phyloP scores from a whole-genome alignment of 768 basidiomycete genomes.

The Candolleomyces aberdarensis region DNA sequence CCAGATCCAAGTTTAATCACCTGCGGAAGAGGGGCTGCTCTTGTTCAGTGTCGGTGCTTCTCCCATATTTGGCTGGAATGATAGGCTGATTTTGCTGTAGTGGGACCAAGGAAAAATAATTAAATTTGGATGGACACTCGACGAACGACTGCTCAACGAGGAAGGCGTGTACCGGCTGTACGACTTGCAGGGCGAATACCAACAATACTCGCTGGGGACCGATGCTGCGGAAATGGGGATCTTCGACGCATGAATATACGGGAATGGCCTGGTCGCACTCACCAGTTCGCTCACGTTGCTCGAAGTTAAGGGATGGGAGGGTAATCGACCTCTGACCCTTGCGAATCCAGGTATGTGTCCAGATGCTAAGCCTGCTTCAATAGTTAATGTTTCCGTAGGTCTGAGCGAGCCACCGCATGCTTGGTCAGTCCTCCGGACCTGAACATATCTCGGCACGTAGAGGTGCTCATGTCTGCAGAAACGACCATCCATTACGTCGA shows the following conservation, averaged over 20 bases:
- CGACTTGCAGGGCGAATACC: constrained; percentile 37
- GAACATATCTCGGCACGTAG: too few species aligned
- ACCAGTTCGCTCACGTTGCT: constrained; percentile 72
- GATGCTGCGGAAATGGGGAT: constrained; percentile 84
- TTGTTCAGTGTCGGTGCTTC: constrained; percentile 66
- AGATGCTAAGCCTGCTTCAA: too few species aligned
- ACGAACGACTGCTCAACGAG: constrained; percentile 84
- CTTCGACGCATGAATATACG: constrained; percentile 81
- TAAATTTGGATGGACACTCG: constrained; percentile 79
- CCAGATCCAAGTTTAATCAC: constrained; percentile 85
- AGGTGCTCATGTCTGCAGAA: constrained; percentile 79
- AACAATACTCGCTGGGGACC: constrained; percentile 60
- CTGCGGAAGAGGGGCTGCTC: constrained; percentile 71
- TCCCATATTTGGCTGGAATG: constrained; percentile 8
- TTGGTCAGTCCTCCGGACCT: too few species aligned
- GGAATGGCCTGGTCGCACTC: constrained; percentile 83
- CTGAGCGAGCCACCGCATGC: too few species aligned
- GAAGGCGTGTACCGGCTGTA: constrained; percentile 91
- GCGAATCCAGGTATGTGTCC: too few species aligned
- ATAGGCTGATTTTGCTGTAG: constrained; percentile 36
- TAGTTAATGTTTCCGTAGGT: too few species aligned
- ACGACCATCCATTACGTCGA: constrained; percentile 82
- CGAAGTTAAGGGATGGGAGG: constrained; percentile 90
- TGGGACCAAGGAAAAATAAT: constrained; percentile 90
- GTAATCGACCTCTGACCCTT: too few species aligned